These are phyloP conservation scores for Pleochaeta shiraiana DNA, from an alignment of 2,329 filamentous ascomycete genomes.

Conservation along the genomic window DNA sequence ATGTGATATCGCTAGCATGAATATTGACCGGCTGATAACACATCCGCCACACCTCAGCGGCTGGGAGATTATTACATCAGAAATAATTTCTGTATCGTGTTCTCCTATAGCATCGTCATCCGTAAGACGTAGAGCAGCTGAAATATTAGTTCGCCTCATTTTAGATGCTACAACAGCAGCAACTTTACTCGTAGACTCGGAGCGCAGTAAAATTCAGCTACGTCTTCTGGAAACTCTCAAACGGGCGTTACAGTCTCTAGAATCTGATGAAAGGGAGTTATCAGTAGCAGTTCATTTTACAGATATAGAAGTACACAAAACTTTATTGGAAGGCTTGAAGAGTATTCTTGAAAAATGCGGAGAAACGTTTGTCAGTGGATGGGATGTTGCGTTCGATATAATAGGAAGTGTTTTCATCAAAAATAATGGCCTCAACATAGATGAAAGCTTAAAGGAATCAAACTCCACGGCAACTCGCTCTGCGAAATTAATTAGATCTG, in stretches of 20 bases:
- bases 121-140: constrained; percentile 37
- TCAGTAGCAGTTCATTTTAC: constrained; percentile 37
- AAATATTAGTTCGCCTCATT: constrained; percentile 36
- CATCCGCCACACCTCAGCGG: constrained; percentile 46
- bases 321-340: constrained; percentile 59
- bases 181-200: constrained; percentile 27
- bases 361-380: constrained; percentile 61
- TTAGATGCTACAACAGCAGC: constrained; percentile 33
- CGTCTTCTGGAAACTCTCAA: constrained; percentile 46
- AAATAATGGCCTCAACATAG: constrained; percentile 11
- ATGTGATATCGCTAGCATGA: constrained; percentile 50
- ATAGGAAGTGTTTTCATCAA: constrained; percentile 58
- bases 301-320: constrained; percentile 61
- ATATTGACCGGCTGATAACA: constrained; percentile 50
- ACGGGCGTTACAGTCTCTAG: constrained; percentile 35
- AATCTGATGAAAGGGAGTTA: constrained; percentile 27
- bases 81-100: constrained; percentile 30
- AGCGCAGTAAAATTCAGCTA: constrained; percentile 42
- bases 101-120: constrained; percentile 26
- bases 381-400: constrained; percentile 69
- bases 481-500: constrained; percentile 56
- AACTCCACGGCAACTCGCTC: constrained; percentile 30
- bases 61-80: constrained; percentile 44
- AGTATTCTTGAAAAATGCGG: constrained; percentile 73
- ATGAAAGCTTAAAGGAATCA: constrained; percentile 8